phyloP scores from a whole-genome alignment of 306 rosid species.

The Lupinus albus region DNA sequence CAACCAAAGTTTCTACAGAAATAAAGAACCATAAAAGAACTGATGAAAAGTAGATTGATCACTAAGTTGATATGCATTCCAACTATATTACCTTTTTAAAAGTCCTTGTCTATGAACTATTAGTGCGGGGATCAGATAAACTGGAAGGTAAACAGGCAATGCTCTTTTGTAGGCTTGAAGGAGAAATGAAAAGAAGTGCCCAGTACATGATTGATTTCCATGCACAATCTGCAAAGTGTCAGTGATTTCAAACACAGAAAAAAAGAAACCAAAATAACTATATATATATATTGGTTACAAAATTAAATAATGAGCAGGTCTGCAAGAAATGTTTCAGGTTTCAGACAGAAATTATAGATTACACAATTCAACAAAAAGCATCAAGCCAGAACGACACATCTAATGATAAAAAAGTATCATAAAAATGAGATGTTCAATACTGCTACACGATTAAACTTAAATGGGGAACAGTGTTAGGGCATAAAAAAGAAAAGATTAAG shows the following conservation, averaged over 20 bases:
- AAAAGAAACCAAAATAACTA: constrained; percentile 26
- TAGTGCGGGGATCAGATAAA: constrained; percentile 89
- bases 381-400: constrained; percentile 20
- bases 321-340: constrained; percentile 22
- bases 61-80: background rate
- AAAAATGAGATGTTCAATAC: constrained; percentile 1
- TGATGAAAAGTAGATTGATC: constrained; percentile 25
- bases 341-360: constrained; percentile 16
- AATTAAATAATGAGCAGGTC: constrained; percentile 28
- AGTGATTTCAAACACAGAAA: constrained; percentile 19
- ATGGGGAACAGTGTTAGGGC: constrained; percentile 8
- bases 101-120: constrained; percentile 89
- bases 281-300: background rate
- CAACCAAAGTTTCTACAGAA: constrained; percentile 4
- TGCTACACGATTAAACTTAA: constrained; percentile 23
- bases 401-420: background rate
- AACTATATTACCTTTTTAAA: constrained; percentile 65
- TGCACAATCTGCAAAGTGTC: constrained; percentile 78
- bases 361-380: constrained; percentile 26
- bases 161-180: constrained; percentile 90
- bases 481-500: constrained; percentile 6
- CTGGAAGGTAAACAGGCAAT: constrained; percentile 91
- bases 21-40: constrained; percentile 4
- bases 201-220: constrained; percentile 79
- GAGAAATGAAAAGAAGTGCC: constrained; percentile 72